Evolutionary conservation across 2,329 filamentous ascomycete species (phyloP), one percentile per base, ranked within the genome.

Genomic region (Colletotrichum trifolii): DNA sequence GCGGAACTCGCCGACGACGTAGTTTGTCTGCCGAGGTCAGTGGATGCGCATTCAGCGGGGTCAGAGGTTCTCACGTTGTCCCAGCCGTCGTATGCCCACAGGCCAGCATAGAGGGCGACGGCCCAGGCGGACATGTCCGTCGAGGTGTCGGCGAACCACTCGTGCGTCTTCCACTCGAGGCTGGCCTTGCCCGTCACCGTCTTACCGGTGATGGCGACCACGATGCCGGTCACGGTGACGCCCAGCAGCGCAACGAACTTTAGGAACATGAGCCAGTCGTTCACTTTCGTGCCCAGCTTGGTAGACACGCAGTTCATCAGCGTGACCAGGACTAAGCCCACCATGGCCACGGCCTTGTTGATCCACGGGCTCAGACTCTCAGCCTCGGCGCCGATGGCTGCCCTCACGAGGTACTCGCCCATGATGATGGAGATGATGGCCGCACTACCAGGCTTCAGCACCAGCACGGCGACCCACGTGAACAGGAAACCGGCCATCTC

Each of bases 81-180:
- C 96, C 96, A 99, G 36, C 96, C 96, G 75, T 99, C 96, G 78
- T 96, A 99, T 1, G 96, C 96, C 96, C 96, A 99, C 6, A 99
- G 84, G 8, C 96, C 96, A 13, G 94, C 95, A 76, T 99, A 99
- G 50, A 99, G 80, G 0, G 96, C 96, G 50, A 99, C 91, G 3
- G 96, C 96, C 92, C 94, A 98, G 70, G 89, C 90, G 50, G 91
- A 96, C 54, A 91, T 85, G 74, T 94, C 91, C 12, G 83, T 87
- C 68, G 87, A 93, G 5, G 95, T 97, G 61, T 91, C 90, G 59
- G 93, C 90, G 73, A 98, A 98, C 95, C 96, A 97, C 49, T 89
- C 87, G 47, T 88, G 88, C 2, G 87, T 87, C 77, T 96, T 97
- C 96, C 96, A 99, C 71, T 96, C 93, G 60, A 85, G 81, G 71